These are phyloP conservation scores for Tuber magnatum DNA, from an alignment of 495 filamentous ascomycete species.

Conservation along the genomic window DNA sequence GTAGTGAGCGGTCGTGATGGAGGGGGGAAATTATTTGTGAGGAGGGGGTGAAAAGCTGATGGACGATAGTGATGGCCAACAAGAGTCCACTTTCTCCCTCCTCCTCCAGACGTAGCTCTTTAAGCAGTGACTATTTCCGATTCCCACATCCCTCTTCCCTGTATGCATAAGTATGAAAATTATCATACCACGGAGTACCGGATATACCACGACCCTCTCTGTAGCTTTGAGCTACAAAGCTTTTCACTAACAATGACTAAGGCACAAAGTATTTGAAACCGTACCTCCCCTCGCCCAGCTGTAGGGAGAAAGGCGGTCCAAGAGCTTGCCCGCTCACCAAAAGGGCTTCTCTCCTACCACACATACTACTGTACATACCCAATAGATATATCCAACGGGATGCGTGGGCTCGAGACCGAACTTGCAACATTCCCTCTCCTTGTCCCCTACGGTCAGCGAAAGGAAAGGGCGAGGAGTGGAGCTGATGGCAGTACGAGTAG, in stretches of 20 bases:
- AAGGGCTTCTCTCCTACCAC: not conserved
- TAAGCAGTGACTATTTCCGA: not conserved
- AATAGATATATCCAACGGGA: not conserved
- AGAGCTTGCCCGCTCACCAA: not conserved
- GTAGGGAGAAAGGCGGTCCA: not conserved
- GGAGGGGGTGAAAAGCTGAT: slow-evolving; percentile 11
- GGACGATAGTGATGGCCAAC: slow-evolving; percentile 12
- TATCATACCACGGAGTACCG: no score
- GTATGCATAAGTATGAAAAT: not conserved
- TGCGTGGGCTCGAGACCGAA: not conserved
- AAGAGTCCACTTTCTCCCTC: slow-evolving; percentile 1
- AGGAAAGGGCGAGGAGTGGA: not conserved
- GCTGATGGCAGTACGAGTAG: not conserved
- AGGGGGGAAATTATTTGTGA: slow-evolving; percentile 10
- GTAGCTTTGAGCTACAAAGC: not conserved
- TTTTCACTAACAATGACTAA: slow-evolving; percentile 1
- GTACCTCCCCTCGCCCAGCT: not conserved
- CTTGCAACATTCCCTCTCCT: not conserved
- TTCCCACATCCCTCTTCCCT: not conserved
- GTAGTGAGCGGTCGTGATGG: slow-evolving; percentile 21
- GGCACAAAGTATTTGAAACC: not conserved
- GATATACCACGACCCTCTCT: not conserved
- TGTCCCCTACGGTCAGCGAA: not conserved
- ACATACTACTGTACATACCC: not conserved
- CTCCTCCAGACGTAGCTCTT: not conserved